Percentiles rank a stretch among this genome's conserved stretches.
Conservation (phyloP, 306 rosid species). For the Trichosanthes truncata region DNA sequence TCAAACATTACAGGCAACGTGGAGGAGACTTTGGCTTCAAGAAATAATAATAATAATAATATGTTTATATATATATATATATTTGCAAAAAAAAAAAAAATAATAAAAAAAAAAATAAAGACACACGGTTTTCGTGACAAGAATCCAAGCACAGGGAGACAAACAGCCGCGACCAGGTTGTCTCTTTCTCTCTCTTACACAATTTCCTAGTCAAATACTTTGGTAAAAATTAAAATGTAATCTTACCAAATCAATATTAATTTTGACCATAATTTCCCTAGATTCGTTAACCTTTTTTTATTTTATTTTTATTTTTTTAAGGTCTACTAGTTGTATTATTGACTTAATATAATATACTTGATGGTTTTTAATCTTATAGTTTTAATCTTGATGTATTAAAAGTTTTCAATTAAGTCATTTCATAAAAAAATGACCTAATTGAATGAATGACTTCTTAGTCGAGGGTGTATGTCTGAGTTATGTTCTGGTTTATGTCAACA, state of each 20-base stretch:
- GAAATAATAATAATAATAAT: neutral
- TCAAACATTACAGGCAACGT: neutral
- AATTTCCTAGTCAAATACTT: neutral
- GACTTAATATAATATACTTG: too few relatives aligned
- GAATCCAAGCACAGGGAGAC: conserved; percentile 31
- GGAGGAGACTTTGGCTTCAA: neutral
- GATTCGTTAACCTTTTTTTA: too few relatives aligned
- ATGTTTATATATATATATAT: too few relatives aligned
- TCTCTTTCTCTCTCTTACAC: neutral
- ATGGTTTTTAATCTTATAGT: too few relatives aligned
- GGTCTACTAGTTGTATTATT: too few relatives aligned
- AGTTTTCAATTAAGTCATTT: too few relatives aligned
- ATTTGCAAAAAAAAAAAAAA: neutral
- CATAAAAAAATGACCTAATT: too few relatives aligned
- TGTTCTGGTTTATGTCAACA: too few relatives aligned
- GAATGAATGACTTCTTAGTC: too few relatives aligned
- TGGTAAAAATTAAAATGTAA: neutral
- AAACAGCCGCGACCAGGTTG: conserved; percentile 45
- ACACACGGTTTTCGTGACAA: conserved; percentile 12
- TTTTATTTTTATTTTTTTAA: too few relatives aligned
- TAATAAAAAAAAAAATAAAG: neutral
- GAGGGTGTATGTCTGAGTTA: too few relatives aligned
- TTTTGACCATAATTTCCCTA: neutral
- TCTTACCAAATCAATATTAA: neutral
- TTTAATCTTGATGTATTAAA: too few relatives aligned